phyloP scores from a whole-genome alignment of 495 filamentous ascomycete species.

The Elasticomyces elasticus region DNA sequence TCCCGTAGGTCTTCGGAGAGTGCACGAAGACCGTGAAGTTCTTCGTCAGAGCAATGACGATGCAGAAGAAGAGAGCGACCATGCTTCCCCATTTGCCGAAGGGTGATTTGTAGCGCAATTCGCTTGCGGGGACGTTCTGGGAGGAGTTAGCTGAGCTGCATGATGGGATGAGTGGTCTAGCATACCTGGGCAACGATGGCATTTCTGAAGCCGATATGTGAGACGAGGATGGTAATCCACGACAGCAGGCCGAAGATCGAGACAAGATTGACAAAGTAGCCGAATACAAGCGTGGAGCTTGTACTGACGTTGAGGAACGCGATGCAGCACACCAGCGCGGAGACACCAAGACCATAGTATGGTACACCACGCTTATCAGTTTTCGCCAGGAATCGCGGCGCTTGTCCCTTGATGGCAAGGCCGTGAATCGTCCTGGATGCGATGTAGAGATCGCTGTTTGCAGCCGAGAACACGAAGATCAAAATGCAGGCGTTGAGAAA shows the following conservation, averaged over 20 bases:
- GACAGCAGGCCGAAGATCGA: slow-evolving; percentile 43
- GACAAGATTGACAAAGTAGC: slow-evolving; percentile 34
- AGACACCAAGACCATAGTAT: slow-evolving; percentile 44
- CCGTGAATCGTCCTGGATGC: slow-evolving; percentile 64
- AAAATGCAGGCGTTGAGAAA: slow-evolving; percentile 70
- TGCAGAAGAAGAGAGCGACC: slow-evolving; percentile 13
- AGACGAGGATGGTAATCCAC: slow-evolving; percentile 41
- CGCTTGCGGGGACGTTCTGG: slow-evolving; percentile 33
- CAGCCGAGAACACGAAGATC: slow-evolving; percentile 55
- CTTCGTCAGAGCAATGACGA: slow-evolving; percentile 28
- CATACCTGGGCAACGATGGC: slow-evolving; percentile 41
- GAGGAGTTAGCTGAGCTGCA: slow-evolving; percentile 40
- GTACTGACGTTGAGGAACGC: slow-evolving; percentile 51
- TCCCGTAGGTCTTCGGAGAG: slow-evolving; percentile 32
- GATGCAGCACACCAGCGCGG: slow-evolving; percentile 46
- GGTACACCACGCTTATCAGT: slow-evolving; percentile 55
- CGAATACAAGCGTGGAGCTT: slow-evolving; percentile 35
- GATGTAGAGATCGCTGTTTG: slow-evolving; percentile 72
- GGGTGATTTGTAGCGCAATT: slow-evolving; percentile 28
- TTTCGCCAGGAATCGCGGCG: slow-evolving; percentile 47
- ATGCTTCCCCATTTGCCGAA: slow-evolving; percentile 19
- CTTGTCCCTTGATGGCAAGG: slow-evolving; percentile 54
- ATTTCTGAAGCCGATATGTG: slow-evolving; percentile 68
- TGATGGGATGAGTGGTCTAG: slow-evolving; percentile 16
- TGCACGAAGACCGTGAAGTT: slow-evolving; percentile 35